Base-by-base conservation (phyloP, 2,329 filamentous ascomycete species). In the Colletotrichum camelliae region DNA sequence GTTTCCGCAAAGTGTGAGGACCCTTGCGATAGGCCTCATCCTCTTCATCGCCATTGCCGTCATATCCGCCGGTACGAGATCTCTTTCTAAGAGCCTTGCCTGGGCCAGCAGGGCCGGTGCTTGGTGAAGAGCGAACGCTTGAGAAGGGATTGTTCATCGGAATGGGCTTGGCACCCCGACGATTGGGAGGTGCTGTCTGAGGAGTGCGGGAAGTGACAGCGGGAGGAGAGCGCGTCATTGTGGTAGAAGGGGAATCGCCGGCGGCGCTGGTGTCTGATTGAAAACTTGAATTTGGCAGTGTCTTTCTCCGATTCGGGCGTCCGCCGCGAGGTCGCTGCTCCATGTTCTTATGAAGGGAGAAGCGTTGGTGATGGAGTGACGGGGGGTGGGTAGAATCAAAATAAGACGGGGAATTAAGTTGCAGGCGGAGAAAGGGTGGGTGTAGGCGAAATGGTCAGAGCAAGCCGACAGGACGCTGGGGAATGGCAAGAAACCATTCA, bases 1-100 rank as follows among this genome's bases (percentile, higher is more conserved):
- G 87, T 81, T 89, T 91, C 77, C 90, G 87, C 35, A 92, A 86
- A 39, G 89, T 90, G 82, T 91, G 90, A 65, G 90, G 90, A 68
- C 90, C 90, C 81, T 92, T 92, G 70, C 85, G 87, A 68, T 87
- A 90, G 74, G 86, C 87, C 77, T 87, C 84, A 48, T 85, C 84
- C 27, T 90, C 88, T 60, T 88, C 87, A n/a, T 86, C 85, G 16
- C 43, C 69, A n/a, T 55, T 57, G 18, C 69, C 77, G 12, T 77
- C 75, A 31, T 65, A 57, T 35, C 60, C 77, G 31, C 67, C 57
- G 12, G 72, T 58, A n/a, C 77, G 77, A 68, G 76, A 73, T 24
- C 57, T 71, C 66, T 75, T 77, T 43, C 75, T 71, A 39, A 72
- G 66, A 52, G 66, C 33, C 72, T 69, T 77, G 35, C 68, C 75